Conservation (phyloP, 2,329 filamentous ascomycete species). For the Colletotrichum sp. region DNA sequence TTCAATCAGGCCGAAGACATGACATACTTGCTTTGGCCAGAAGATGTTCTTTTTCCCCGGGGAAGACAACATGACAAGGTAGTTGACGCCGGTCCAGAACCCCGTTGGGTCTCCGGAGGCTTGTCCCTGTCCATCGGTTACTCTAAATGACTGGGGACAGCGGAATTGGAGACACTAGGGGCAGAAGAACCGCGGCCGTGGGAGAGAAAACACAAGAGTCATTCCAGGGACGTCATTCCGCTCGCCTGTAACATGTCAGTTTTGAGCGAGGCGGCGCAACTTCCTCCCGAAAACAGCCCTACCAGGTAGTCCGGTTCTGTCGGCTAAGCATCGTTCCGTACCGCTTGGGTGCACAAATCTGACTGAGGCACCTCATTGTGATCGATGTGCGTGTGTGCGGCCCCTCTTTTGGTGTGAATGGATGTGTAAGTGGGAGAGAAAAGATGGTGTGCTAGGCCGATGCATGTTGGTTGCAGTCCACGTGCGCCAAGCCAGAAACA, state of each 20-base stretch:
- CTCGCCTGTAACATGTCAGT: background rate
- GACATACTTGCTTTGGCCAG: background rate
- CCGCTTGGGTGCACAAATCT: slow-evolving; percentile 8
- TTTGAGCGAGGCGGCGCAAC: background rate
- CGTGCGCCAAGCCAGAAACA: slow-evolving; percentile 18
- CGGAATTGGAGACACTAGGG: background rate
- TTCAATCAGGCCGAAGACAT: background rate
- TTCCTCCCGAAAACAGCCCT: slow-evolving; percentile 10
- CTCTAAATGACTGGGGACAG: background rate
- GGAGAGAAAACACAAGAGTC: background rate
- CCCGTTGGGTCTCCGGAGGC: background rate
- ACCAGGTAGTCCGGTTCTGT: background rate
- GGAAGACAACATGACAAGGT: background rate
- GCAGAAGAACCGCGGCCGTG: background rate
- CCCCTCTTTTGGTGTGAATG: background rate
- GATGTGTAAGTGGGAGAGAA: background rate
- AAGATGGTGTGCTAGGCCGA: background rate
- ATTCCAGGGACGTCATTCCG: background rate
- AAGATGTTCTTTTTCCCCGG: background rate
- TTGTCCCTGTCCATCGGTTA: background rate
- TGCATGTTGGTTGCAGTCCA: slow-evolving; percentile 7
- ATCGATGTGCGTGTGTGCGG: background rate
- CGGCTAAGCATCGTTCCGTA: slow-evolving; percentile 8
- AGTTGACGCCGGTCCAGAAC: background rate
- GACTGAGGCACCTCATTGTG: background rate